Percentiles rank a stretch among this genome's conserved stretches.
Evolutionary conservation across 805 yeast genomes (phyloP).

Genomic region (Barnettozyma sucrosica): DNA sequence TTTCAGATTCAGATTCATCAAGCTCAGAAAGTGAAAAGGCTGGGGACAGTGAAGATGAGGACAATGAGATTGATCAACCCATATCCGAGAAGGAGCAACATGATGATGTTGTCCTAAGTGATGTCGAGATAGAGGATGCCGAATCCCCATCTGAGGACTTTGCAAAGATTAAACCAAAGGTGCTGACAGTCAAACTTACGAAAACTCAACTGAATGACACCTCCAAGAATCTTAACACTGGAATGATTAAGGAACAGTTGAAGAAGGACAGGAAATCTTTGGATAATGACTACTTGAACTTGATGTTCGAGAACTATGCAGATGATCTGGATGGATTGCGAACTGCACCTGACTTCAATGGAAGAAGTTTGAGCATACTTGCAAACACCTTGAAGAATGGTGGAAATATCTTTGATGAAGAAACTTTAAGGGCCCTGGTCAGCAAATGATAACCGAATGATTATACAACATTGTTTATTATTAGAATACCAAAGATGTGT

Average conservation of each 20-base stretch:
- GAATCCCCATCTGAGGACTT: conserved; percentile 13
- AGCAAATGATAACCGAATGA: background rate
- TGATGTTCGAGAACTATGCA: conserved; percentile 54
- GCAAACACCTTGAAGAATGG: conserved; percentile 22
- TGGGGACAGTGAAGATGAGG: conserved; percentile 7
- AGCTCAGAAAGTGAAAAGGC: conserved; percentile 33
- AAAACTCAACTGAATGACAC: conserved; percentile 30
- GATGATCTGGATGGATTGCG: conserved; percentile 36
- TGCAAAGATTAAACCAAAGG: conserved; percentile 11
- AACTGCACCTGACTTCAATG: conserved; percentile 55
- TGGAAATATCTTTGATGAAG: conserved; percentile 14
- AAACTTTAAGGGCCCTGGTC: conserved; percentile 13
- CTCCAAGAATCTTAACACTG: conserved; percentile 26
- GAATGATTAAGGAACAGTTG: conserved; percentile 26
- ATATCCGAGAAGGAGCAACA: conserved; percentile 4
- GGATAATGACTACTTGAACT: conserved; percentile 44
- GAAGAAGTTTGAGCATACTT: conserved; percentile 38
- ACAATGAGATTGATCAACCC: background rate
- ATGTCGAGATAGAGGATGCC: conserved; percentile 23
- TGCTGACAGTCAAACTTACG: conserved; percentile 26
- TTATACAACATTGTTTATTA: background rate
- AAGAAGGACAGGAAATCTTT: conserved; percentile 32
- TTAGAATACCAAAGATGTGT: background rate
- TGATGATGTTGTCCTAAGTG: conserved; percentile 27
- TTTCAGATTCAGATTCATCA: conserved; percentile 51